These are phyloP conservation scores for Letharia columbiana DNA, from an alignment of 495 filamentous ascomycete species.

Conservation along the genomic window DNA sequence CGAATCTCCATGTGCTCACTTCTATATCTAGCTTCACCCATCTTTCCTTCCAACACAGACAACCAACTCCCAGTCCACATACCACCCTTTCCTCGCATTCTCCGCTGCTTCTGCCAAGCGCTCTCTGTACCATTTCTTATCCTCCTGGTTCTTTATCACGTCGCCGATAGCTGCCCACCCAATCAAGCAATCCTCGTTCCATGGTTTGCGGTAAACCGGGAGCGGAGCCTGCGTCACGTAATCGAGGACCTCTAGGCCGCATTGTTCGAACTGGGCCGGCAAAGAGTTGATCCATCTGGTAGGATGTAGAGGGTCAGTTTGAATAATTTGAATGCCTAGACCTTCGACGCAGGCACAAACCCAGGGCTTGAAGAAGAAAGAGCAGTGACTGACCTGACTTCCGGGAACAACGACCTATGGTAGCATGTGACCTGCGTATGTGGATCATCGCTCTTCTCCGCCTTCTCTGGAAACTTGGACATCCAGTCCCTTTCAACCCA, in stretches of 20 bases:
- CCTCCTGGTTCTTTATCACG: background rate
- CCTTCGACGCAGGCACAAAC: too few species aligned
- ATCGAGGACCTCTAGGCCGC: constrained; percentile 8
- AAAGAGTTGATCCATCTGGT: constrained; percentile 16
- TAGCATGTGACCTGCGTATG: constrained; percentile 15
- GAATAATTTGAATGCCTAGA: too few species aligned
- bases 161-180: constrained; percentile 8
- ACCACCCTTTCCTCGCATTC: constrained; percentile 13
- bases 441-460: constrained; percentile 2
- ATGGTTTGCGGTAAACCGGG: constrained; percentile 16
- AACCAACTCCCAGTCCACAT: constrained; percentile 15
- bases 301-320: too few species aligned
- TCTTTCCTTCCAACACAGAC: constrained; percentile 17
- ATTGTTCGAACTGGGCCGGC: constrained; percentile 9
- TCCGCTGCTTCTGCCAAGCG: constrained; percentile 6
- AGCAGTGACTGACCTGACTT: constrained; percentile 5
- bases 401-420: background rate
- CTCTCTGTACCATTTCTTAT: constrained; percentile 7
- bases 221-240: constrained; percentile 8
- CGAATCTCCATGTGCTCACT: too few species aligned
- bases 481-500: constrained; percentile 19
- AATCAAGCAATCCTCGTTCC: constrained; percentile 16
- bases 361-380: background rate
- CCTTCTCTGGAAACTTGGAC: constrained; percentile 11
- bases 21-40: too few species aligned